A percentile compares a stretch with the other conserved stretches of the same genome.
phyloP scores from a whole-genome alignment of 208 protist species.

The Willaertia magna region DNA sequence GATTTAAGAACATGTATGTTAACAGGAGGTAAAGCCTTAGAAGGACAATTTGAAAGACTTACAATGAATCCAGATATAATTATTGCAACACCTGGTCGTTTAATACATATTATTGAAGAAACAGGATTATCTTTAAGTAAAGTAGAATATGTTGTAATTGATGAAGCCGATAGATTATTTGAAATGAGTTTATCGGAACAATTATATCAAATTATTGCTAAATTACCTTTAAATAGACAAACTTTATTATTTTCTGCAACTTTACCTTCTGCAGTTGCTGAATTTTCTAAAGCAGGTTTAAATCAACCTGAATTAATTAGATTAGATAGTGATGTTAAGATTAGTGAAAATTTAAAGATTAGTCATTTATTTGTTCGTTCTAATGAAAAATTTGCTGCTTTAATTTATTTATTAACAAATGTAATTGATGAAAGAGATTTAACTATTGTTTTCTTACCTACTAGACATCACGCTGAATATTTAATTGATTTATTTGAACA shows the following conservation, averaged over 20 bases:
- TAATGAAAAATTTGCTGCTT: conserved; percentile 80
- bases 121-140: conserved; percentile 69
- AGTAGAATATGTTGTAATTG: conserved; percentile 91
- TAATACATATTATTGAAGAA: conserved; percentile 90
- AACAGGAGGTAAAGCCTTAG: conserved; percentile 88
- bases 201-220: conserved; percentile 25
- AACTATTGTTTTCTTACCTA: conserved; percentile 92
- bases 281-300: conserved; percentile 66
- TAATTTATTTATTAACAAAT: conserved; percentile 79
- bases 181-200: conserved; percentile 80
- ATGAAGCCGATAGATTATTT: conserved; percentile 95
- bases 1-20: conserved; percentile 78
- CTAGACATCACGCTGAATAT: conserved; percentile 92
- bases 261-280: conserved; percentile 14
- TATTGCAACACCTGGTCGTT: conserved; percentile 95
- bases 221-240: conserved; percentile 13
- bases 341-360: conserved; percentile 82
- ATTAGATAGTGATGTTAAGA: conserved; percentile 89
- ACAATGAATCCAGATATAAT: conserved; percentile 93
- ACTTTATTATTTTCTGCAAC: conserved; percentile 21
- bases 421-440: conserved; percentile 50
- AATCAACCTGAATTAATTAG: conserved; percentile 87
- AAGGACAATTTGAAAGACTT: conserved; percentile 90
- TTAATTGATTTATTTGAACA: conserved; percentile 70
- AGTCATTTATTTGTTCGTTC: conserved; percentile 76